These are phyloP conservation scores for Magnolia changhungtana DNA, from an alignment of 164 flowering plant species.

Conservation along the genomic window DNA sequence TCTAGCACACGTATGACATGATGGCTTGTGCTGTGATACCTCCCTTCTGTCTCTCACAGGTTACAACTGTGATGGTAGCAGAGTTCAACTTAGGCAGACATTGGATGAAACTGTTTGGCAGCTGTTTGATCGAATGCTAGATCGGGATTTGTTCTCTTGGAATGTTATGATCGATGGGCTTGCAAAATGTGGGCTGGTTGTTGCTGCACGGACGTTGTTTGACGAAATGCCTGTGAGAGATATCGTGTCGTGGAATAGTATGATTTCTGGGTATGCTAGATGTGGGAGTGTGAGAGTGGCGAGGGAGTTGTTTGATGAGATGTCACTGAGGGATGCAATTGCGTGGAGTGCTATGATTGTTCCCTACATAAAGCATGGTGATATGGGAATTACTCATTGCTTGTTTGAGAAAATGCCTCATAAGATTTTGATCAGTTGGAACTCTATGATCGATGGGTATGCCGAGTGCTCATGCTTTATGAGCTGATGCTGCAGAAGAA, in stretches of 20 bases:
- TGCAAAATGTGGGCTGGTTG: constrained; percentile 9
- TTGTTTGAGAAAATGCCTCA: constrained; percentile 13
- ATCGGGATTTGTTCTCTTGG: constrained; percentile 12
- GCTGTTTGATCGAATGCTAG: constrained; percentile 12
- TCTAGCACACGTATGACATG: too few relatives aligned
- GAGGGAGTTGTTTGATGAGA: constrained; percentile 8
- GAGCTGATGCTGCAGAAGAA: constrained; percentile 8
- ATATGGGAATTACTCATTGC: constrained; percentile 4
- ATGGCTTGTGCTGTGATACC: too few relatives aligned
- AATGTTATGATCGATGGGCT: constrained; percentile 13
- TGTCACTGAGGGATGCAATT: constrained; percentile 8
- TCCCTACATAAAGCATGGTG: neutral
- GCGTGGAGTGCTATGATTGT: constrained; percentile 9
- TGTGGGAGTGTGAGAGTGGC: constrained; percentile 3
- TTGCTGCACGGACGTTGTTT: constrained; percentile 4
- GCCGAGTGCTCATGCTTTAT: constrained; percentile 7
- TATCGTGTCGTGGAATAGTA: constrained; percentile 13
- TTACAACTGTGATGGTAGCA: neutral
- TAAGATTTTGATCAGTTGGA: constrained; percentile 13
- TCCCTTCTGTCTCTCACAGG: too few relatives aligned
- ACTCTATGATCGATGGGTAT: constrained; percentile 15
- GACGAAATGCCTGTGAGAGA: constrained; percentile 15
- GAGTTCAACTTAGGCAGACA: neutral
- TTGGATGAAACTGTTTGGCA: neutral
- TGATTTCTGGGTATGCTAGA: constrained; percentile 16